These are phyloP conservation scores for Sistotremastrum suecicum DNA, from an alignment of 768 basidiomycete genomes.

Conservation along the genomic window DNA sequence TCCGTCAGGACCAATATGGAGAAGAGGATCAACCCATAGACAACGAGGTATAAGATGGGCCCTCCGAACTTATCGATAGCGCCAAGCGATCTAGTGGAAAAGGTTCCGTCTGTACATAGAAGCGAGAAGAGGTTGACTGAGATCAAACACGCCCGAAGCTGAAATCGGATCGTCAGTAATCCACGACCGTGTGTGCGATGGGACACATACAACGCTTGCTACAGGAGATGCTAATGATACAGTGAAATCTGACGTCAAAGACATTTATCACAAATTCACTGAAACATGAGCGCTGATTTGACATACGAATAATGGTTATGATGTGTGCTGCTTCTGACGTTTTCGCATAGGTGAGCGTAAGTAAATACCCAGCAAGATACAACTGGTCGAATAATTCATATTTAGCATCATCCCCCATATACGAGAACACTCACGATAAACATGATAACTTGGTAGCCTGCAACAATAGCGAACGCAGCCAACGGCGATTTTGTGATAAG, in stretches of 20 bases:
- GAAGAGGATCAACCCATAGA: conserved; percentile 44
- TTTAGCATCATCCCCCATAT: background rate
- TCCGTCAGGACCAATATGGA: conserved; percentile 56
- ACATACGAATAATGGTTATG: conserved; percentile 45
- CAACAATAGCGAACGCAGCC: conserved; percentile 58
- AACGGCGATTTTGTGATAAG: conserved; percentile 49
- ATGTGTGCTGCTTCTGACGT: conserved; percentile 35
- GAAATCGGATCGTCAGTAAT: background rate
- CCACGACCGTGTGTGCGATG: background rate
- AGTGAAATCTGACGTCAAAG: conserved; percentile 35
- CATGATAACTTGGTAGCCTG: conserved; percentile 61
- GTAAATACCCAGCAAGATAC: conserved; percentile 52
- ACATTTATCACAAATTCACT: background rate
- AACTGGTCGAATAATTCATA: conserved; percentile 23
- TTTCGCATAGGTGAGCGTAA: conserved; percentile 61
- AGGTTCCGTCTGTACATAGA: conserved; percentile 41
- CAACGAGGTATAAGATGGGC: conserved; percentile 59
- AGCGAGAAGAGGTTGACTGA: conserved; percentile 67
- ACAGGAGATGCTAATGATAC: conserved; percentile 56
- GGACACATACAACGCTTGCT: conserved; percentile 42
- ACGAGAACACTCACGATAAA: conserved; percentile 38
- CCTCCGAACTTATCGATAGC: conserved; percentile 51
- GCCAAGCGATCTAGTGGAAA: conserved; percentile 34
- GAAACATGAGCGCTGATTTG: background rate
- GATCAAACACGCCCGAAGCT: conserved; percentile 60